A percentile compares a stretch with the other conserved stretches of the same genome.
These are phyloP conservation scores for Phytophthora rubi DNA, from an alignment of 352 stramenopile species.

Conservation along the genomic window DNA sequence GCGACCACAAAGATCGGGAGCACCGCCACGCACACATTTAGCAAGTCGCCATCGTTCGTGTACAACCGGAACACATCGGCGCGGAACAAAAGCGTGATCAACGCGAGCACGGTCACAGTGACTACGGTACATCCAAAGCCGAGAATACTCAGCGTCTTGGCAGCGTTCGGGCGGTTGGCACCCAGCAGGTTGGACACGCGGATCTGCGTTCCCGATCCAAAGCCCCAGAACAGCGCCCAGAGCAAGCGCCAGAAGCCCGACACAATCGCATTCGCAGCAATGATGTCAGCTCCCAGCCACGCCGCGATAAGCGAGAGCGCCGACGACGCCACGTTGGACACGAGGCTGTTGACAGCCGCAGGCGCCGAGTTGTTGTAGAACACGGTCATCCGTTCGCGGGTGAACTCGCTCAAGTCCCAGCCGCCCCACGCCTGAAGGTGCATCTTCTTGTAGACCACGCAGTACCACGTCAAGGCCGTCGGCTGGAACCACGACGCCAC, in stretches of 20 bases:
- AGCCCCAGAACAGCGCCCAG: constrained; percentile 39
- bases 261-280: constrained; percentile 34
- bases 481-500: constrained; percentile 36
- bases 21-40: constrained; percentile 27
- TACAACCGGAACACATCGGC: constrained; percentile 36
- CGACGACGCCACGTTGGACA: constrained; percentile 32
- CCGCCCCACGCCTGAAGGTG: constrained; percentile 27
- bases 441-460: constrained; percentile 40
- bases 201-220: constrained; percentile 36
- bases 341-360: constrained; percentile 33
- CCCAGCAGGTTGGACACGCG: constrained; percentile 35
- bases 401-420: constrained; percentile 36
- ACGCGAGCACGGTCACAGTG: constrained; percentile 29
- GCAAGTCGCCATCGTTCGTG: constrained; percentile 35
- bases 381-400: constrained; percentile 30
- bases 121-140: constrained; percentile 34
- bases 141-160: constrained; percentile 32
- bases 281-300: constrained; percentile 31
- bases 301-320: constrained; percentile 32
- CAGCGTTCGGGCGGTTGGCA: constrained; percentile 33
- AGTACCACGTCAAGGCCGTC: constrained; percentile 30
- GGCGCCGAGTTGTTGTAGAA: constrained; percentile 41
- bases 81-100: constrained; percentile 28
- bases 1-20: constrained; percentile 36
- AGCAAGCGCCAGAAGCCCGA: constrained; percentile 39